Base-by-base conservation (phyloP, 2,329 filamentous ascomycete genomes). In the Calonectria hawksworthii region DNA sequence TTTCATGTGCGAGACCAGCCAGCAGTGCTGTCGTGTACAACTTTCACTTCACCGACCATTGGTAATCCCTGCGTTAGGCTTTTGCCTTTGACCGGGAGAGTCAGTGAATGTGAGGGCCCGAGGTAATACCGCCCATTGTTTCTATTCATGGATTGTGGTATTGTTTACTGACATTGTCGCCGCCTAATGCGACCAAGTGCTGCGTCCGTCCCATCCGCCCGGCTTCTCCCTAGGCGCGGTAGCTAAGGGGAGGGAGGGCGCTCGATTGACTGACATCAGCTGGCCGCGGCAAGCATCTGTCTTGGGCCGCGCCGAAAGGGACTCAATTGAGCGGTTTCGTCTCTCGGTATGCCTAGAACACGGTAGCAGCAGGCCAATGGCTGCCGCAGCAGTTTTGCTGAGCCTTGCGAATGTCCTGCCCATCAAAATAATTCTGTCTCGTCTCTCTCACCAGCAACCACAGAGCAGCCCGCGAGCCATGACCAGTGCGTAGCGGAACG, bases 91-190 rank as follows among this genome's bases (percentile, higher is more conserved):
- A 28, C 26, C 34, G 10, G 30, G 26, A 30, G 47, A 65, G 68
- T 28, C 47, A 44, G 59, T 54, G n/a, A 44, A 28, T 28, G 32
- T 51, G 50, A 71, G 59, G 47, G 68, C 50, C 68, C 68, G 68
- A 71, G 68, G 61, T 71, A 65, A 66, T 65, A 71, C 68, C 68
- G 59, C 47, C 32, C 34, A 56, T n/a, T 18, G n/a, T 38, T 18
- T 32, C 23, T 32, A 18, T 34, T 21, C 26, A n/a, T 16, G 21
- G 18, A 41, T 56, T 28, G 50, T 36, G 61, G 23, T 36, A 54
- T 56, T 52, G 36, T 34, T 71, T 47, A 61, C 26, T 63, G 23
- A 41, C 56, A 41, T 10, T 28, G 34, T 38, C 9, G 56, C 56
- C 34, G 56, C 56, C 56, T 41, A 63, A 63, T 63, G 56, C 23